Conservation (phyloP, 208 protist genomes). For the Leishmania tarentolae region DNA sequence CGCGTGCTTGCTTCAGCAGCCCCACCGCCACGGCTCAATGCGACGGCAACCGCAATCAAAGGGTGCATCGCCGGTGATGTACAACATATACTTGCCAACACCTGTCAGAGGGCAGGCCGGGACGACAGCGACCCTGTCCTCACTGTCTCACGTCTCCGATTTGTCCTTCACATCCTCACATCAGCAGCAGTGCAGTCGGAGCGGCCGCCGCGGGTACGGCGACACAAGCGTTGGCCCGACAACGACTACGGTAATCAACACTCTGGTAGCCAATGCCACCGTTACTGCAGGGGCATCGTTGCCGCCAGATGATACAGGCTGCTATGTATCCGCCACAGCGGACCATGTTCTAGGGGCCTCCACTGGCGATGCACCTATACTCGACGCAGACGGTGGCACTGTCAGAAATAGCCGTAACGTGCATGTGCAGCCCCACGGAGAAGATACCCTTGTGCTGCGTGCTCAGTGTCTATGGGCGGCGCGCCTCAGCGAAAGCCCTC, state of each 20-base stretch:
- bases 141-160: neutral
- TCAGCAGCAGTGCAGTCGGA: slow-evolving; percentile 1
- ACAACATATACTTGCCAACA: slow-evolving; percentile 10
- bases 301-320: neutral
- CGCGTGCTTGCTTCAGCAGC: too few species aligned
- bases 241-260: neutral
- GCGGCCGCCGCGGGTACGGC: neutral
- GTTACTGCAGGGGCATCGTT: neutral
- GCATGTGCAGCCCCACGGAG: neutral
- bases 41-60: neutral
- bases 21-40: neutral
- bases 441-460: slow-evolving; percentile 31
- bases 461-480: slow-evolving; percentile 55
- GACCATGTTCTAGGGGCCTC: neutral
- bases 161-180: neutral
- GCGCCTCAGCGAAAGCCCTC: slow-evolving; percentile 37
- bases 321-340: neutral
- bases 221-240: neutral
- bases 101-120: too few species aligned
- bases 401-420: neutral
- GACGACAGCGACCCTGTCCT: neutral
- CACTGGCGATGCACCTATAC: neutral
- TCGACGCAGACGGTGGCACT: neutral
- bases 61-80: neutral
- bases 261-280: neutral